Percentiles rank a stretch among this genome's conserved stretches.
These are phyloP conservation scores for Verticillium zaregamsianum DNA, from an alignment of 2,329 filamentous ascomycete species.

Conservation along the genomic window DNA sequence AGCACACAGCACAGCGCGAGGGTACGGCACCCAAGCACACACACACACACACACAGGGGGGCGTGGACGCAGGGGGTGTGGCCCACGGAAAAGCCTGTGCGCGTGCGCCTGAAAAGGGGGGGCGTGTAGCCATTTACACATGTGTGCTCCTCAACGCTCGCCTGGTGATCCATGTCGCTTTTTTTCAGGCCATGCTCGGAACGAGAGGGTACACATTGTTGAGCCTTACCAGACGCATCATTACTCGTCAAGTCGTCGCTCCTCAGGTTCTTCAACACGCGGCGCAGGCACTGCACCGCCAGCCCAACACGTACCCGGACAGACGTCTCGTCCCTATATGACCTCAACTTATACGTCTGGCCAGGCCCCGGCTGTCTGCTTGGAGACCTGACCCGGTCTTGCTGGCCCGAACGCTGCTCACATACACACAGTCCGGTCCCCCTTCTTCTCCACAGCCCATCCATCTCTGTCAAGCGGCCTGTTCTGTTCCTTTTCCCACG, in stretches of 20 bases:
- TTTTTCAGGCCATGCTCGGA: not conserved
- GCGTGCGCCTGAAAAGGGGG: constrained; percentile 1
- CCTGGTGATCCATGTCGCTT: constrained; percentile 1
- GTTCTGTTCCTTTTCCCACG: constrained; percentile 17
- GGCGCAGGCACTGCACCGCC: not conserved
- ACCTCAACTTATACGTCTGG: constrained; percentile 1
- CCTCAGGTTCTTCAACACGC: not conserved
- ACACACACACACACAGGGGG: not conserved
- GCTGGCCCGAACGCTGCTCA: not conserved
- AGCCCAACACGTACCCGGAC: not conserved
- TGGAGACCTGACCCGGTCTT: not conserved
- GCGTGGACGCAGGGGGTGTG: constrained; percentile 1
- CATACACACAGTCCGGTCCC: constrained; percentile 1
- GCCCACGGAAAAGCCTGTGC: not conserved
- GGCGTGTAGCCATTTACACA: constrained; percentile 12
- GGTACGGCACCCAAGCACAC: not conserved
- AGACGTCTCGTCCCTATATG: not conserved
- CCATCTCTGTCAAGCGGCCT: not conserved
- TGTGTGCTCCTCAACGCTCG: constrained; percentile 8
- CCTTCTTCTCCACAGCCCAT: constrained; percentile 17
- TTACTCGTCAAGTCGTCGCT: not conserved
- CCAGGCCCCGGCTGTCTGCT: not conserved
- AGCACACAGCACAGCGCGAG: not conserved
- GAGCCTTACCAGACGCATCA: not conserved
- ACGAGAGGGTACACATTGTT: not conserved